These are phyloP conservation scores for Trichoderma reesei DNA, from an alignment of 495 filamentous ascomycete species.

Conservation along the genomic window DNA sequence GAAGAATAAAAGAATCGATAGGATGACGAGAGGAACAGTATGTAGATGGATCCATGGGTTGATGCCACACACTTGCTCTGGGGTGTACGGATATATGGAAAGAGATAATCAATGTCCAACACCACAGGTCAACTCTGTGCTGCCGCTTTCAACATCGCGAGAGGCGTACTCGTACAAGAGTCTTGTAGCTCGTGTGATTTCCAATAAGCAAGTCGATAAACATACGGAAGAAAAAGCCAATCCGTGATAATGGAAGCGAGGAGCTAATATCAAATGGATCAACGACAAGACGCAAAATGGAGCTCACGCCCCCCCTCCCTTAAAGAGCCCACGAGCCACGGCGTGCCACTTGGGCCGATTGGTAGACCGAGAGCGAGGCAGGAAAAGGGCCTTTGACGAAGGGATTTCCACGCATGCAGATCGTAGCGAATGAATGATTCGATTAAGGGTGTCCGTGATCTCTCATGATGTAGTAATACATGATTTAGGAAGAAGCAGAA, in stretches of 20 bases:
- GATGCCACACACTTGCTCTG: no score
- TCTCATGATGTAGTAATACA: background rate
- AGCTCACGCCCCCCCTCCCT: background rate
- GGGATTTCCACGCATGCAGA: background rate
- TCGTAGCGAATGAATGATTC: background rate
- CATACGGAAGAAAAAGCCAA: background rate
- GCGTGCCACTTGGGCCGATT: background rate
- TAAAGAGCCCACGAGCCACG: background rate
- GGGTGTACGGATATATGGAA: no score
- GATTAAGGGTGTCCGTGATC: background rate
- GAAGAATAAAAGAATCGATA: no score
- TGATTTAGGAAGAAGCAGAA: background rate
- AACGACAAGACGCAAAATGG: background rate
- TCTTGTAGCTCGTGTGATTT: background rate
- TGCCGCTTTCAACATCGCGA: no score
- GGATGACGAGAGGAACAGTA: no score
- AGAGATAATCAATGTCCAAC: no score
- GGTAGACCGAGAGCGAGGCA: conserved; percentile 3
- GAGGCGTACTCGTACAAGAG: no score
- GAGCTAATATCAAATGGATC: background rate
- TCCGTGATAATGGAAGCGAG: background rate
- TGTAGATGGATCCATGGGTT: no score
- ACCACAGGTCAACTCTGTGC: no score
- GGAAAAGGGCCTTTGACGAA: no score
- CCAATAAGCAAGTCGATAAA: background rate